A percentile compares a stretch with the other conserved stretches of the same genome.
Conservation (phyloP, 2,329 filamentous ascomycete genomes). For the Stachybotrys chartarum region DNA sequence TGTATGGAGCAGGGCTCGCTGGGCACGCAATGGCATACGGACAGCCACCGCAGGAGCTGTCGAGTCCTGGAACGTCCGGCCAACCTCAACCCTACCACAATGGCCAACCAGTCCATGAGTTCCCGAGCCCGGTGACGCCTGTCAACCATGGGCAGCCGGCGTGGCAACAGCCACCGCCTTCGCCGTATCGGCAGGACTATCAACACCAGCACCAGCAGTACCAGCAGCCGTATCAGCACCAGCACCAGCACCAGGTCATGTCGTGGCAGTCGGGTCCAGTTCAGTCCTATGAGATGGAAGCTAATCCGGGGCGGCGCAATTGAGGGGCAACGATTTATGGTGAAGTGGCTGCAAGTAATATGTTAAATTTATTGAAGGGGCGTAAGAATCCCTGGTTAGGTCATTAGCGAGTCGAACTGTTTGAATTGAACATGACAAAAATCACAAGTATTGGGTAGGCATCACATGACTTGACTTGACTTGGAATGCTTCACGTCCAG, state of each 20-base stretch:
- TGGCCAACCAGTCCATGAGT: slow-evolving; percentile 9
- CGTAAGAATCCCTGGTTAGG: no score
- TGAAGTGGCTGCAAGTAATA: neutral
- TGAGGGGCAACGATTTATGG: slow-evolving; percentile 1
- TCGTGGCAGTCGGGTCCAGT: slow-evolving; percentile 29
- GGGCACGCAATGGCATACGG: slow-evolving; percentile 11
- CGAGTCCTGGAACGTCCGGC: slow-evolving; percentile 11
- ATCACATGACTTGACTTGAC: no score
- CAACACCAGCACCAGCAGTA: slow-evolving; percentile 2
- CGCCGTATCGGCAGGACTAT: neutral
- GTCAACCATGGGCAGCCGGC: slow-evolving; percentile 3
- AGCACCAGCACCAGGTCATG: slow-evolving; percentile 10
- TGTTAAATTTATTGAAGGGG: no score
- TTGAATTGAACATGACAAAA: no score
- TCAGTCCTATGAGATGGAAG: slow-evolving; percentile 23
- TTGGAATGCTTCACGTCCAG: no score
- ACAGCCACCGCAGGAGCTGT: slow-evolving; percentile 14
- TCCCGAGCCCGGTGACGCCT: neutral
- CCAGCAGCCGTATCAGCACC: neutral
- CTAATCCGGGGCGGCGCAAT: slow-evolving; percentile 4
- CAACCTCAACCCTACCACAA: slow-evolving; percentile 8
- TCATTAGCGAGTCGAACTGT: no score
- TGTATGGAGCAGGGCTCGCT: slow-evolving; percentile 11
- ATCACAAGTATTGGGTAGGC: no score
- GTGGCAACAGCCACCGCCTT: neutral